A percentile compares a stretch with the other conserved stretches of the same genome.
phyloP scores from a whole-genome alignment of 148 eudicot genomes.

The Euryodendron excelsum region DNA sequence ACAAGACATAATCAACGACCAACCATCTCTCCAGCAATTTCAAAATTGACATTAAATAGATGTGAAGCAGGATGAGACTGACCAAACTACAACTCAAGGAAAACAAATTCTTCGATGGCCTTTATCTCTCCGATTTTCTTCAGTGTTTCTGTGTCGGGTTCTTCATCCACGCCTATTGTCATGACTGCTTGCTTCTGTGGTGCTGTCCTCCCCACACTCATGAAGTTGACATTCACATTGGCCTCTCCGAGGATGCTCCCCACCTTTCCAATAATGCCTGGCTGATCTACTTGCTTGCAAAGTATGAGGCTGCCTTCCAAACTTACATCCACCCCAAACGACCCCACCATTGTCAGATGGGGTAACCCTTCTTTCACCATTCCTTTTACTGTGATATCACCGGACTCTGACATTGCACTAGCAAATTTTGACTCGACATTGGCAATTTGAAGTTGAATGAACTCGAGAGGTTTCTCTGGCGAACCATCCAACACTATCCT shows the following conservation, averaged over 20 bases:
- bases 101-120: constrained; percentile 16
- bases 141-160: constrained; percentile 1
- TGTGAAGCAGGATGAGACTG: neutral
- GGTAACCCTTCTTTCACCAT: constrained; percentile 17
- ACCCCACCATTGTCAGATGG: constrained; percentile 14
- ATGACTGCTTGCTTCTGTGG: constrained; percentile 11
- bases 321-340: constrained; percentile 14
- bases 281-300: constrained; percentile 15
- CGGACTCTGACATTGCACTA: neutral
- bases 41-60: neutral
- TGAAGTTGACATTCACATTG: constrained; percentile 9
- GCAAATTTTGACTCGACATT: constrained; percentile 11
- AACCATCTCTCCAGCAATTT: neutral
- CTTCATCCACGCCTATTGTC: constrained; percentile 14
- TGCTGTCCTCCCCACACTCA: constrained; percentile 14
- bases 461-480: constrained; percentile 5
- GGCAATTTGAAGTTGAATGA: constrained; percentile 7
- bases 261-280: constrained; percentile 13
- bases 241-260: constrained; percentile 10
- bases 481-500: constrained; percentile 10
- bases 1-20: neutral
- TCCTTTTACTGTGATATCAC: constrained; percentile 6
- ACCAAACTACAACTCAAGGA: constrained; percentile 4
- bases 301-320: constrained; percentile 10
- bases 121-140: constrained; percentile 1